Base-by-base conservation (phyloP, 352 stramenopile genomes). In the Phytophthora nicotianae region DNA sequence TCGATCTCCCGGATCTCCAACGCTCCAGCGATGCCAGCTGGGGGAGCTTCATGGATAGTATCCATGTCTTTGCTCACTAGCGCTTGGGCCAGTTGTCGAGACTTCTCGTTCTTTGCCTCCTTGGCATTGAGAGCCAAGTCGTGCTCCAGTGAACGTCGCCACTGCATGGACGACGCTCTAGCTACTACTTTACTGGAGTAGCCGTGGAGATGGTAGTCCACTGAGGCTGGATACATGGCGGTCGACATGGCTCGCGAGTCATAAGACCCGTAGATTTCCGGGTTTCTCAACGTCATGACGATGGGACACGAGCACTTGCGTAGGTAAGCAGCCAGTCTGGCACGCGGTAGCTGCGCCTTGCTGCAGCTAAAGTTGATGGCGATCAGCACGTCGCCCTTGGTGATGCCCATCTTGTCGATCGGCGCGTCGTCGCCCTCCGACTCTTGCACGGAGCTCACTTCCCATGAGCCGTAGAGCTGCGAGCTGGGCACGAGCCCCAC, bases 401-500 rank as follows among this genome's bases (percentile, higher is more conserved):
- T 37, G 49, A 91, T 79, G 24, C 24, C 35, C 7, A 46, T 52
- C 19, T 70, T 53, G 42, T 61, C 41, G 8, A 59, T 32, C 11
- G 33, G 29, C 13, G 41, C 40, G 11, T 72, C 45, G 2, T 63
- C 41, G 4, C 23, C 37, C 33, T 65, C 45, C 1, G 42, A 42
- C 14, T 68, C 50, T 33, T 73, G 69, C 26, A 82, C 58, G 2
- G 79, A 88, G 20, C 78, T 89, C 58, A 91, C 78, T 50, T 93
- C 84, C 84, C 84, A 93, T 16, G 80, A 76, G 1, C 84, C 84
- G 58, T 93, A 93, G 38, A 93, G 75, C 56, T 91, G 84, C 54
- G 84, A 89, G 58, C 79, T 90, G 16, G 84, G 84, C 60, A 93
- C 81, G 60, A 93, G 81, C 9, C 81, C 84, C 50, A 93, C 75